A percentile compares a stretch with the other conserved stretches of the same genome.
Evolutionary conservation across 2,329 filamentous ascomycete genomes (phyloP).

Genomic region (Colletotrichum destructivum): DNA sequence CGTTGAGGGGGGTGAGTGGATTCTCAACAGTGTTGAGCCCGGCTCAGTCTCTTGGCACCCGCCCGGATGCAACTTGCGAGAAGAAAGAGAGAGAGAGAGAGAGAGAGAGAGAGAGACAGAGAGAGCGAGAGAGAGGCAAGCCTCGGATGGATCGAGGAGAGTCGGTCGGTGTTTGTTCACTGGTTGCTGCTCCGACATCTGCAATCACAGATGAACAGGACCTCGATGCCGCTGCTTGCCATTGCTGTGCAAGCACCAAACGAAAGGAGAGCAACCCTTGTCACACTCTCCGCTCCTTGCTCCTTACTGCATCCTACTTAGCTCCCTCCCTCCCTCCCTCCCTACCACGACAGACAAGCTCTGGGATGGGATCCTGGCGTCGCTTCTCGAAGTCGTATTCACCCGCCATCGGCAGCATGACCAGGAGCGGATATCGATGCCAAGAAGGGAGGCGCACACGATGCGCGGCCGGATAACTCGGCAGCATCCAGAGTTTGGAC

Average conservation of each 20-base stretch:
- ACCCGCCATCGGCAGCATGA: constrained; percentile 18
- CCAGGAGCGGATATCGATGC: constrained; percentile 32
- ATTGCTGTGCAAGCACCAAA: not conserved
- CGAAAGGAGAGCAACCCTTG: not conserved
- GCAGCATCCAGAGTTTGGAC: constrained; percentile 17
- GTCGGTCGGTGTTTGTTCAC: too few species aligned
- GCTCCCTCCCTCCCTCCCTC: not conserved
- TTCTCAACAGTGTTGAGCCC: constrained; percentile 35
- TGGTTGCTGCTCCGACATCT: not conserved
- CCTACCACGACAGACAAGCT: not conserved
- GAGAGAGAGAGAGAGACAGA: too few species aligned
- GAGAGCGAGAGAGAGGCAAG: too few species aligned
- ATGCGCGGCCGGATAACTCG: constrained; percentile 38
- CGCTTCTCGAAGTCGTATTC: constrained; percentile 11
- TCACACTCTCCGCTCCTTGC: not conserved
- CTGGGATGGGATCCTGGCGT: constrained; percentile 1
- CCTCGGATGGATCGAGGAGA: too few species aligned
- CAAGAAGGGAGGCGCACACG: constrained; percentile 38
- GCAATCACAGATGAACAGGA: not conserved
- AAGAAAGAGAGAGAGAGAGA: too few species aligned
- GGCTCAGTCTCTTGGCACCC: too few species aligned
- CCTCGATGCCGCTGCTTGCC: not conserved
- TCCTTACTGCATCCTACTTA: not conserved
- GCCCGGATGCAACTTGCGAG: too few species aligned
- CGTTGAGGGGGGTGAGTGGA: constrained; percentile 24